Evolutionary conservation across 441 rosid genomes (phyloP).

Genomic region (Gossypium laxum): DNA sequence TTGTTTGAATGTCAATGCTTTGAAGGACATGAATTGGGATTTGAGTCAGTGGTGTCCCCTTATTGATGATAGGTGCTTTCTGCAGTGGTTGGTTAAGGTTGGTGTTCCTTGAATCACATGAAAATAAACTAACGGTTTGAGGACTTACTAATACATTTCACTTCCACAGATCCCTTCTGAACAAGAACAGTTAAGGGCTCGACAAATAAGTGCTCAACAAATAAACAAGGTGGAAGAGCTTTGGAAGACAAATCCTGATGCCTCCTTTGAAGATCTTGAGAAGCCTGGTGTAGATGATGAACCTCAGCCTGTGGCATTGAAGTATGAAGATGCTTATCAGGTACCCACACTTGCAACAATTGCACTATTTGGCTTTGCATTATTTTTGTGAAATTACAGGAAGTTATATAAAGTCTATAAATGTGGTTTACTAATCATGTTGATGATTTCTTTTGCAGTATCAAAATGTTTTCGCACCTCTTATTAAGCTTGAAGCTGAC

Average conservation of each 20-base stretch:
- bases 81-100: constrained; percentile 99
- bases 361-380: constrained; percentile 6
- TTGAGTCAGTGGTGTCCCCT: constrained; percentile 98
- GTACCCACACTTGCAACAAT: constrained; percentile 27
- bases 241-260: constrained; percentile 96
- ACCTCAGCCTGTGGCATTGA: constrained; percentile 83
- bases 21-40: constrained; percentile 99
- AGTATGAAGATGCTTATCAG: constrained; percentile 99
- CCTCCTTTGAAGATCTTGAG: constrained; percentile 96
- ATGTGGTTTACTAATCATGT: constrained; percentile 14
- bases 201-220: constrained; percentile 98
- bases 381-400: not conserved
- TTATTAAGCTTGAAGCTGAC: constrained; percentile 98
- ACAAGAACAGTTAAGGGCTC: constrained; percentile 96
- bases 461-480: constrained; percentile 99
- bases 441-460: constrained; percentile 50
- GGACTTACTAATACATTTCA: constrained; percentile 19
- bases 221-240: constrained; percentile 96
- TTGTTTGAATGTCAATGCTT: constrained; percentile 87
- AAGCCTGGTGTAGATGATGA: constrained; percentile 99
- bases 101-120: constrained; percentile 15
- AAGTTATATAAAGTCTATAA: not conserved
- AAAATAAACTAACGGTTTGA: constrained; percentile 3
- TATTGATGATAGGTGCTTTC: constrained; percentile 95
- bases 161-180: constrained; percentile 78